Percentiles rank a stretch among this genome's conserved stretches.
These are phyloP conservation scores for Neurospora tetraspora DNA, from an alignment of 495 filamentous ascomycete genomes.

Conservation along the genomic window DNA sequence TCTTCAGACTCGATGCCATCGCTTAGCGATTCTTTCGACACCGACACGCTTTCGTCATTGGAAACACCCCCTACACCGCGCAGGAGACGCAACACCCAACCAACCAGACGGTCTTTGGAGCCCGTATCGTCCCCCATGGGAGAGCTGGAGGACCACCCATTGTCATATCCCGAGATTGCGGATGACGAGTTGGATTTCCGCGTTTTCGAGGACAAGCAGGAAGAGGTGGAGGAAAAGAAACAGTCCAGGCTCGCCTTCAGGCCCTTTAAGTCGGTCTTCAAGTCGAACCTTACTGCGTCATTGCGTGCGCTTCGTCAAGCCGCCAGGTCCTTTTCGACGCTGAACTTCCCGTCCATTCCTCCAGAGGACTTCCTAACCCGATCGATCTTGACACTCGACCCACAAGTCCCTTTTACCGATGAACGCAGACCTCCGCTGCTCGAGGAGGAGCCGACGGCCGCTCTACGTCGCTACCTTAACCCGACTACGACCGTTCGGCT, in stretches of 20 bases:
- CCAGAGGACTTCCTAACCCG: slow-evolving; percentile 86
- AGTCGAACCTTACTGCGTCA: slow-evolving; percentile 91
- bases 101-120: slow-evolving; percentile 32
- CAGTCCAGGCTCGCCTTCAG: slow-evolving; percentile 19
- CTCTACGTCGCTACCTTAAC: slow-evolving; percentile 86
- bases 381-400: slow-evolving; percentile 69
- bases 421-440: slow-evolving; percentile 77
- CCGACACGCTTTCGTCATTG: slow-evolving; percentile 29
- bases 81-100: slow-evolving; percentile 23
- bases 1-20: slow-evolving; percentile 42
- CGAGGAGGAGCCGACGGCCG: slow-evolving; percentile 67
- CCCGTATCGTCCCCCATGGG: slow-evolving; percentile 35
- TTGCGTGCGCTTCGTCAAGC: slow-evolving; percentile 77
- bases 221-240: slow-evolving; percentile 25
- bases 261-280: slow-evolving; percentile 54
- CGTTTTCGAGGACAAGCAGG: slow-evolving; percentile 25
- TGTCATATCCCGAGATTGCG: slow-evolving; percentile 25
- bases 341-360: slow-evolving; percentile 62
- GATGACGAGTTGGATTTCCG: slow-evolving; percentile 37
- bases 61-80: slow-evolving; percentile 29
- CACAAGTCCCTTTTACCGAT: slow-evolving; percentile 65
- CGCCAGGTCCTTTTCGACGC: slow-evolving; percentile 70
- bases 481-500: slow-evolving; percentile 60
- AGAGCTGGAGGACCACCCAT: slow-evolving; percentile 32
- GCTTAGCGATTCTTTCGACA: slow-evolving; percentile 30